A percentile compares a stretch with the other conserved stretches of the same genome.
Evolutionary conservation across 164 flowering plant genomes (phyloP).

Genomic region (Houttuynia cordata): DNA sequence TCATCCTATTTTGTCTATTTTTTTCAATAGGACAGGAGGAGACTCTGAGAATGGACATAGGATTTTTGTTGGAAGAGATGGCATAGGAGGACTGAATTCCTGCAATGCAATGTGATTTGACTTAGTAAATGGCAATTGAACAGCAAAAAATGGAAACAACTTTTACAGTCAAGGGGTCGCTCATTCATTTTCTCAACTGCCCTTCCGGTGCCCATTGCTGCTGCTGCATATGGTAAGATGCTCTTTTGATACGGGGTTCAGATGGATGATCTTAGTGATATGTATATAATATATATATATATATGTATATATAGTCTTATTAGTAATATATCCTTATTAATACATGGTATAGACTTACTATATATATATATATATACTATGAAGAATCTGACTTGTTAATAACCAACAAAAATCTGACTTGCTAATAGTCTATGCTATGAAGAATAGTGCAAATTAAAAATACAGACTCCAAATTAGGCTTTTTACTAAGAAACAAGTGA

Average conservation of each 20-base stretch:
- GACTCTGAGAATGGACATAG: not conserved
- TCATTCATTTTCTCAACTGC: conserved; percentile 90
- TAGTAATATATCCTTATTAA: too few species aligned
- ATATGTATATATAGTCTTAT: too few species aligned
- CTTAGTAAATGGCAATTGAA: conserved; percentile 2
- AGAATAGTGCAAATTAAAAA: too few species aligned
- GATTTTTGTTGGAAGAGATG: not conserved
- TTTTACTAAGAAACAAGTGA: too few species aligned
- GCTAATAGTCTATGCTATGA: not conserved
- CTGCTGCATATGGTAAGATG: conserved; percentile 73
- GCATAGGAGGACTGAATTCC: not conserved
- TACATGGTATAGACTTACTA: too few species aligned
- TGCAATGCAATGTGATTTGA: not conserved
- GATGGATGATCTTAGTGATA: too few species aligned
- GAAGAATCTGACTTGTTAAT: too few species aligned
- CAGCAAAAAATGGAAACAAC: conserved; percentile 88
- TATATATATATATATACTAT: too few species aligned
- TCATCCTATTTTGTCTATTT: conserved; percentile 1
- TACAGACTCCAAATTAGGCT: too few species aligned
- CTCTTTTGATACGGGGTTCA: not conserved
- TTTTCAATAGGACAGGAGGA: not conserved
- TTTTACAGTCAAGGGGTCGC: conserved; percentile 77
- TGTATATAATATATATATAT: too few species aligned
- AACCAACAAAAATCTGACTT: too few species aligned
- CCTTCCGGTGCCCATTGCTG: conserved; percentile 62